Conservation (phyloP, 2,329 filamentous ascomycete species). For the Pestalotiopsis sp. region DNA sequence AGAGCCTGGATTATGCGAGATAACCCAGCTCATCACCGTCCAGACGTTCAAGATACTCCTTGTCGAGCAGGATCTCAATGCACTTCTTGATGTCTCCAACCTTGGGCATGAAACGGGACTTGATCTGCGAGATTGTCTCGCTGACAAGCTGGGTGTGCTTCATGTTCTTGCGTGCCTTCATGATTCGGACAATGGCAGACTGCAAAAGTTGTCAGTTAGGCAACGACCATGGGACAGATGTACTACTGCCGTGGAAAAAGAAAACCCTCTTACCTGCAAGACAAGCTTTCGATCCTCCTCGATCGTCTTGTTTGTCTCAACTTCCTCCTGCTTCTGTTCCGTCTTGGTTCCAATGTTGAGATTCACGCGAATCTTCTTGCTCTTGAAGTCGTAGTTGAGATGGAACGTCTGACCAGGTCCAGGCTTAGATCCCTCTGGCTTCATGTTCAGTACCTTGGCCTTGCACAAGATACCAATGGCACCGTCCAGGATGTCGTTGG, state of each 20-base stretch:
- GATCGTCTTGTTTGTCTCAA: conserved; percentile 98
- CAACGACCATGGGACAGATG: neutral
- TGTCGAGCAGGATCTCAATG: conserved; percentile 97
- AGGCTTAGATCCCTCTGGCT: conserved; percentile 72
- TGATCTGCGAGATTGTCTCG: conserved; percentile 95
- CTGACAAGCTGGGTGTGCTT: conserved; percentile 93
- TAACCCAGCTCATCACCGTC: conserved; percentile 95
- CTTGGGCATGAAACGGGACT: conserved; percentile 88
- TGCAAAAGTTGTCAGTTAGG: conserved; percentile 37
- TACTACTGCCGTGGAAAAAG: conserved; percentile 9
- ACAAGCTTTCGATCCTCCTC: conserved; percentile 97
- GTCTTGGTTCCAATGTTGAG: conserved; percentile 93
- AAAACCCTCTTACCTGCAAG: conserved; percentile 73
- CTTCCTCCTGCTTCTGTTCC: conserved; percentile 93
- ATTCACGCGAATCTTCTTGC: conserved; percentile 97
- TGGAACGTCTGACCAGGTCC: conserved; percentile 77
- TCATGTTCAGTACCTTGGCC: conserved; percentile 81
- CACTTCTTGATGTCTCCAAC: conserved; percentile 98
- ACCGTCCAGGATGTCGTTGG: conserved; percentile 80
- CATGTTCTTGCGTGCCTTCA: conserved; percentile 99
- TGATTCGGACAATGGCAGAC: conserved; percentile 98
- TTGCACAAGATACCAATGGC: conserved; percentile 86
- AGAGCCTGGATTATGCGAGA: conserved; percentile 63
- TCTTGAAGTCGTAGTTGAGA: conserved; percentile 94
- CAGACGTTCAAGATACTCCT: conserved; percentile 95